A percentile compares a stretch with the other conserved stretches of the same genome.
Evolutionary conservation across 805 yeast genomes (phyloP).

Genomic region (Yarrowia osloensis): DNA sequence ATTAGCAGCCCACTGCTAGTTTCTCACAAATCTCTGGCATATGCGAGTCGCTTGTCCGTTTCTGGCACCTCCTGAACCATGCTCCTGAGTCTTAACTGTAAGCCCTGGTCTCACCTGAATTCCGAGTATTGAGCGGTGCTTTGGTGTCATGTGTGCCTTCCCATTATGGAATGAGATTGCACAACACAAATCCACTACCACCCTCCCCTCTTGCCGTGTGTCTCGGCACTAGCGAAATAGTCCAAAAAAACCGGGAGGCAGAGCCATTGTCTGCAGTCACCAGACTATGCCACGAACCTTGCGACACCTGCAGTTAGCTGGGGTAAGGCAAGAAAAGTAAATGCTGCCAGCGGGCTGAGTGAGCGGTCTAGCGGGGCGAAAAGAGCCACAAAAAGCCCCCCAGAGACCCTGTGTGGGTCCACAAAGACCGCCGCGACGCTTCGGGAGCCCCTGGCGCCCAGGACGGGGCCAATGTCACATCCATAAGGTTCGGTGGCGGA

Average conservation of each 20-base stretch:
- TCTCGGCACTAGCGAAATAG: background rate
- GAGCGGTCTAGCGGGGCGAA: too few species aligned
- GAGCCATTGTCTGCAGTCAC: slow-evolving; percentile 1
- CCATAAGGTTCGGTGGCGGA: slow-evolving; percentile 25
- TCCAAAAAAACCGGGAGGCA: background rate
- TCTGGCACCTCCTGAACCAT: too few species aligned
- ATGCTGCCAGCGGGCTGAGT: background rate
- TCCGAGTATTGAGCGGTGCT: too few species aligned
- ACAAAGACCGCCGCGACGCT: background rate
- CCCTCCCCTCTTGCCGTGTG: background rate
- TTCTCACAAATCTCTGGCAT: too few species aligned
- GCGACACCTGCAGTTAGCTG: slow-evolving; percentile 13
- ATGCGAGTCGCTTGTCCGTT: too few species aligned
- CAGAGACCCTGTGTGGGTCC: background rate
- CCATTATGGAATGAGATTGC: background rate
- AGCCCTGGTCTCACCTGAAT: too few species aligned
- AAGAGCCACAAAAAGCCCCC: background rate
- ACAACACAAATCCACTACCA: too few species aligned
- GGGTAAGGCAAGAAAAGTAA: slow-evolving; percentile 1
- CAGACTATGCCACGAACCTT: background rate
- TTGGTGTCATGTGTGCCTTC: background rate
- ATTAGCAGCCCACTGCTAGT: too few species aligned
- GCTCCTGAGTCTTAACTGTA: too few species aligned
- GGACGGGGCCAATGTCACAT: background rate
- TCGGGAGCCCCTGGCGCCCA: background rate